These are phyloP conservation scores for Phytopythium delawarense DNA, from an alignment of 352 stramenopile genomes.

Conservation along the genomic window DNA sequence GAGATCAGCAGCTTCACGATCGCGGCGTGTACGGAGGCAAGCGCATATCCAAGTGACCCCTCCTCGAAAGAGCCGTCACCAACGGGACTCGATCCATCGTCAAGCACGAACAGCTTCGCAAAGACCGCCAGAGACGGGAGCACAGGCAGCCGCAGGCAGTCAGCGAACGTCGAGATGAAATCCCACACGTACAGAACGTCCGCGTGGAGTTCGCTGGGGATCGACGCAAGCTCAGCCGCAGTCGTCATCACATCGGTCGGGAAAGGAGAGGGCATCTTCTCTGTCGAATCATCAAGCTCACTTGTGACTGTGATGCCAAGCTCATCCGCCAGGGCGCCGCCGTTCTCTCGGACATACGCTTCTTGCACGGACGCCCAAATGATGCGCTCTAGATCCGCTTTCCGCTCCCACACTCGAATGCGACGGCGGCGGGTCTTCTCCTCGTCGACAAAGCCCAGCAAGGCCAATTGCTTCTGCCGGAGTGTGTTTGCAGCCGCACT, in stretches of 20 bases:
- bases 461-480: constrained; percentile 46
- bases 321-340: neutral
- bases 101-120: constrained; percentile 41
- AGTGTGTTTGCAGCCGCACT: constrained; percentile 15
- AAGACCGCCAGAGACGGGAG: constrained; percentile 54
- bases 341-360: constrained; percentile 20
- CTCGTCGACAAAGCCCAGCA: constrained; percentile 70
- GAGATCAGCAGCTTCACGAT: constrained; percentile 45
- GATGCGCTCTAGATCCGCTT: constrained; percentile 35
- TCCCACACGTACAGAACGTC: constrained; percentile 80
- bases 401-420: constrained; percentile 51
- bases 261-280: constrained; percentile 17
- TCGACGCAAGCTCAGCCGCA: constrained; percentile 28
- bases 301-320: neutral
- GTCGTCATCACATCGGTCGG: constrained; percentile 26
- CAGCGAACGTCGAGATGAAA: constrained; percentile 68
- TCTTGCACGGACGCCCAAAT: constrained; percentile 59
- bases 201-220: constrained; percentile 36
- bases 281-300: neutral
- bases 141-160: constrained; percentile 45
- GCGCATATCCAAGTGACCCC: constrained; percentile 36
- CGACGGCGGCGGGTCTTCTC: constrained; percentile 56
- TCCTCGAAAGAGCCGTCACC: constrained; percentile 48
- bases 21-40: constrained; percentile 47
- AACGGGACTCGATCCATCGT: constrained; percentile 41